Base-by-base conservation (phyloP, 106 monocot species). In the Gastrodia elata region DNA sequence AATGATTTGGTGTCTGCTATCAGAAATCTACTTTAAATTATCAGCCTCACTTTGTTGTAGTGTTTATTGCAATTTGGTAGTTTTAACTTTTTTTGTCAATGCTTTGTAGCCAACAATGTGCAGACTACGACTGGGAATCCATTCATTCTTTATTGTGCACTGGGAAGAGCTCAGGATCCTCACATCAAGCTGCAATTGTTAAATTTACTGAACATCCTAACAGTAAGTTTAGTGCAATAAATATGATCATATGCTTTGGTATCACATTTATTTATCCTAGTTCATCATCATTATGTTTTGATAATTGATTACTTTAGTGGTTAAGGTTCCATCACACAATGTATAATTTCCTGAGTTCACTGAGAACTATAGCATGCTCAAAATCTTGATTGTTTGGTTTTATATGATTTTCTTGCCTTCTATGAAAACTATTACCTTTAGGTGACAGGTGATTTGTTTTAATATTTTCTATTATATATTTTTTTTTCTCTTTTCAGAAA, bases 131-230 rank as follows among this genome's bases (percentile, higher is more conserved):
- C 71, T 96, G 96, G 96, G 85, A 88, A 34, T 42, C 77, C 18
- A 83, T 81, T 72, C 96, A 96, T 79, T 92, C 92, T 74, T 71
- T 96, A 67, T 79, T 96, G 39, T 96, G 96, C 77, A 87, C 88
- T 56, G 87, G 96, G 26, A 48, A 78, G 46, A 79, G 71, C 36
- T 82, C 81, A 57, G 74, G 78, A 49, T 70, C 77, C 22, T 78
- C 77, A 25, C 20, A 43, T 70, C 85, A 75, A 38, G 78, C 79
- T 39, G 84, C 87, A 75, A 74, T 92, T 43, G 61, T 83, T 38
- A 86, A 86, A 70, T 96, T 96, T 75, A 77, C 86, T 65, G 87
- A 92, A 74, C 96, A 96, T 84, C 90, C 96, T 34, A 90, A 90
- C 56, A 73, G 96, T 92, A 90, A 83, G 78, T 61, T 61, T 61